phyloP scores from a whole-genome alignment of 768 basidiomycete species.

The Naganishia onofrii region DNA sequence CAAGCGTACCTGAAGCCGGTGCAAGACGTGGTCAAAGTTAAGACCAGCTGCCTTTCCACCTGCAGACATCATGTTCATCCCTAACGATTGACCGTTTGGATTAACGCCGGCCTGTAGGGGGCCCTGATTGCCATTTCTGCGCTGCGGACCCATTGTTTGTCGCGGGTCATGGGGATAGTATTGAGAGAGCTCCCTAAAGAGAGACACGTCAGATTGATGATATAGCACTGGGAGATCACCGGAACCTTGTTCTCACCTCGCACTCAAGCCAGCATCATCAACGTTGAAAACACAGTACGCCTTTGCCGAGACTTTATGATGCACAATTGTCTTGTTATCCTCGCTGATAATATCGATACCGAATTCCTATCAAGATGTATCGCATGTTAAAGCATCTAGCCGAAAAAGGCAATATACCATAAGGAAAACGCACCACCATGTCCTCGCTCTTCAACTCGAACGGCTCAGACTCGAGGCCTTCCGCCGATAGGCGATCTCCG shows the following conservation, averaged over 20 bases:
- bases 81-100: slow-evolving; percentile 47
- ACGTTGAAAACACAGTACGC: slow-evolving; percentile 83
- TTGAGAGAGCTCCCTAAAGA: slow-evolving; percentile 39
- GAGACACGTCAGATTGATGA: not conserved
- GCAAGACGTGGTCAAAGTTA: slow-evolving; percentile 87
- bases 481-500: slow-evolving; percentile 81
- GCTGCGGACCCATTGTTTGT: slow-evolving; percentile 28
- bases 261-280: slow-evolving; percentile 63
- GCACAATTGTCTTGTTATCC: slow-evolving; percentile 95
- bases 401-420: no score
- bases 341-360: slow-evolving; percentile 99
- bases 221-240: not conserved
- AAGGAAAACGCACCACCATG: slow-evolving; percentile 70
- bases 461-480: slow-evolving; percentile 86
- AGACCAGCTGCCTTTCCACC: slow-evolving; percentile 69
- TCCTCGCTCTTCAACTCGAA: slow-evolving; percentile 93
- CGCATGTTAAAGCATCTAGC: not conserved
- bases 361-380: slow-evolving; percentile 69
- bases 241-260: slow-evolving; percentile 35
- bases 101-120: slow-evolving; percentile 21
- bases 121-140: slow-evolving; percentile 26
- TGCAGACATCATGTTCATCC: slow-evolving; percentile 46
- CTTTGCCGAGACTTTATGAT: slow-evolving; percentile 96
- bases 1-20: slow-evolving; percentile 65
- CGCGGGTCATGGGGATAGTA: slow-evolving; percentile 44